Evolutionary conservation across 768 basidiomycete genomes (phyloP), one percentile per base, ranked within the genome.

Genomic region (Kwoniella europaea): DNA sequence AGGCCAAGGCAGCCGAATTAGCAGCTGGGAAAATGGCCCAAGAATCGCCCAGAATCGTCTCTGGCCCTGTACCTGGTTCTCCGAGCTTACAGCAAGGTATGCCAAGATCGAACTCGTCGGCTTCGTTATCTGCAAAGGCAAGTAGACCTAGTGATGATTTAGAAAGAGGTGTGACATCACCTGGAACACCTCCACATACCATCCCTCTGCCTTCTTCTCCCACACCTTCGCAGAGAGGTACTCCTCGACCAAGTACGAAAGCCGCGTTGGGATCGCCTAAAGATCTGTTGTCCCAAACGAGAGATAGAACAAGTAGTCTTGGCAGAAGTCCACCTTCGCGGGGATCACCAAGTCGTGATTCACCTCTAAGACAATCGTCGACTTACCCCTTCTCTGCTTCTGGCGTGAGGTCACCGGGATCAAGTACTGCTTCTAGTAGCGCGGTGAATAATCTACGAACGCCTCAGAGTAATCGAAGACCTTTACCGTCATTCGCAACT

Each of bases 1-100:
- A 91, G 16, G 95, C 92, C 80, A 91, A 92, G 60, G 85, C 87
- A 16, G 85, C 84, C 16, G 86, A 91, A 43, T 88, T 91, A 75
- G 86, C 87, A 9, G 84, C 86, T 56, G 71, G 71, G 9, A 71
- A 66, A 43, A 74, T 76, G n/a, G 73, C 73, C 44, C 84, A 86
- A 18, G 86, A 87, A 22, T 74, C 76, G 15, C 72, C 76, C 3
- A 71, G 85, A 82, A 77, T 80, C 83, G 56, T 74, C 10, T 78
- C 74, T 13, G 62, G 50, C 18, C 75, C 72, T 24, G 84, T 44
- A 77, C 81, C 63, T 85, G 86, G 41, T 86, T 89, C 55, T 80
- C 82, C 55, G 0, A 71, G 68, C 10, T 16, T 77, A 16, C 61
- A 63, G 10, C 71, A 74, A 63, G 69, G 66, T 9, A 27, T 69